A percentile compares a stretch with the other conserved stretches of the same genome.
These are phyloP conservation scores for Curvularia lunata DNA, from an alignment of 2,329 filamentous ascomycete species.

Conservation along the genomic window DNA sequence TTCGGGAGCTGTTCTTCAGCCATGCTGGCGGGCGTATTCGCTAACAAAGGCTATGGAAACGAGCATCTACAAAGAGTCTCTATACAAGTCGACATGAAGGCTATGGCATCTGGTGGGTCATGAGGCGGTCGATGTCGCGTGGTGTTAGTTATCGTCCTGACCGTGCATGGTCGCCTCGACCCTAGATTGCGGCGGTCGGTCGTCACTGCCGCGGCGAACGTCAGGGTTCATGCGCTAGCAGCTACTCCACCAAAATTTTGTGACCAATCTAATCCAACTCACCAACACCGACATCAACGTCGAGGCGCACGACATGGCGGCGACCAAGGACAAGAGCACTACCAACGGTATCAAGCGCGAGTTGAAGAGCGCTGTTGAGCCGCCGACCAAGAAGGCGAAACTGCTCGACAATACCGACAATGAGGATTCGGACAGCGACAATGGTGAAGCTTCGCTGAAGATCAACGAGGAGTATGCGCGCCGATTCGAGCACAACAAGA, in stretches of 20 bases:
- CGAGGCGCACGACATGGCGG: conserved; percentile 27
- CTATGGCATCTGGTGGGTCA: conserved; percentile 27
- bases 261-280: conserved; percentile 9
- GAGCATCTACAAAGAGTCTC: conserved; percentile 13
- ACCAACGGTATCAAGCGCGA: conserved; percentile 34
- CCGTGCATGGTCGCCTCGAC: conserved; percentile 14
- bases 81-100: conserved; percentile 25
- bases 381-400: conserved; percentile 45
- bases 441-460: conserved; percentile 60
- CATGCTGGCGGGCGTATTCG: conserved; percentile 32
- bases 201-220: conserved; percentile 29
- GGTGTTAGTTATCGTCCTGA: conserved; percentile 14
- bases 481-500: conserved; percentile 96
- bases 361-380: conserved; percentile 27
- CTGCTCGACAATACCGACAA: conserved; percentile 48
- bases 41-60: conserved; percentile 1
- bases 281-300: background rate
- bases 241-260: conserved; percentile 35
- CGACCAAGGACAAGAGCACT: conserved; percentile 34
- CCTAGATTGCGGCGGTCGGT: conserved; percentile 23
- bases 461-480: conserved; percentile 91
- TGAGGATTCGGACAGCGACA: conserved; percentile 35
- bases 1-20: conserved; percentile 42
- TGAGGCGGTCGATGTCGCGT: conserved; percentile 12
- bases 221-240: conserved; percentile 32